Percentiles rank a stretch among this genome's conserved stretches.
Evolutionary conservation across 768 basidiomycete species (phyloP).

Genomic region (Hypholoma fasciculare): DNA sequence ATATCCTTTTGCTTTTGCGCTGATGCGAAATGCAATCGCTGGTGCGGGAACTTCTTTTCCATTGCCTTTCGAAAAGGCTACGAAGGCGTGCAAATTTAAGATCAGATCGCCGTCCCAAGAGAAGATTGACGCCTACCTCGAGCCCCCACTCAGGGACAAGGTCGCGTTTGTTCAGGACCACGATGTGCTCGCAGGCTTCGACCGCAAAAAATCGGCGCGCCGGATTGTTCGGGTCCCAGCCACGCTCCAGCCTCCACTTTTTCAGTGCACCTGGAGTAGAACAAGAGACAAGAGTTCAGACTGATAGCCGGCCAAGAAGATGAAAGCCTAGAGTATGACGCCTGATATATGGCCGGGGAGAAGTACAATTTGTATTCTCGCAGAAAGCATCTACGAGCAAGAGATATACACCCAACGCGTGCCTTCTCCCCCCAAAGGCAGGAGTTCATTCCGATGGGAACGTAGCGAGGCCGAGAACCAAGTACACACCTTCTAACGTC

Average conservation of each 20-base stretch:
- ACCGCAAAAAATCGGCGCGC: constrained; percentile 37
- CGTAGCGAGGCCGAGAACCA: constrained; percentile 21
- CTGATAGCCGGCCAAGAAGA: constrained; percentile 23
- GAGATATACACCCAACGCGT: background rate
- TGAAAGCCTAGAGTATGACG: constrained; percentile 13
- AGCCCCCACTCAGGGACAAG: constrained; percentile 87
- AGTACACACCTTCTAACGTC: constrained; percentile 73
- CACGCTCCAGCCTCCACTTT: constrained; percentile 70
- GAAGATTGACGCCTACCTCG: constrained; percentile 52
- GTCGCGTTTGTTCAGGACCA: constrained; percentile 93
- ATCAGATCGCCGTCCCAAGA: constrained; percentile 9
- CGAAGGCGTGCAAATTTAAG: constrained; percentile 10
- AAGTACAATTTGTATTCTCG: background rate
- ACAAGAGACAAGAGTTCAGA: constrained; percentile 17
- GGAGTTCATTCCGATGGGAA: constrained; percentile 19
- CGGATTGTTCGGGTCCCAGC: constrained; percentile 49
- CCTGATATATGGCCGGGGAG: constrained; percentile 10
- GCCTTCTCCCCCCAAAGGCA: constrained; percentile 3
- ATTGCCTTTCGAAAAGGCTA: constrained; percentile 79
- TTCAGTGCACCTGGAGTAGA: constrained; percentile 52
- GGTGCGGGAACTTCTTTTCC: constrained; percentile 68
- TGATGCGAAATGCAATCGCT: constrained; percentile 69
- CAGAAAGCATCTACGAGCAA: constrained; percentile 5
- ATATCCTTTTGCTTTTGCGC: constrained; percentile 70
- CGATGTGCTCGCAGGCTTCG: constrained; percentile 74